phyloP scores from a whole-genome alignment of 2,329 filamentous ascomycete genomes.

The Scolecobasidium constrictum region DNA sequence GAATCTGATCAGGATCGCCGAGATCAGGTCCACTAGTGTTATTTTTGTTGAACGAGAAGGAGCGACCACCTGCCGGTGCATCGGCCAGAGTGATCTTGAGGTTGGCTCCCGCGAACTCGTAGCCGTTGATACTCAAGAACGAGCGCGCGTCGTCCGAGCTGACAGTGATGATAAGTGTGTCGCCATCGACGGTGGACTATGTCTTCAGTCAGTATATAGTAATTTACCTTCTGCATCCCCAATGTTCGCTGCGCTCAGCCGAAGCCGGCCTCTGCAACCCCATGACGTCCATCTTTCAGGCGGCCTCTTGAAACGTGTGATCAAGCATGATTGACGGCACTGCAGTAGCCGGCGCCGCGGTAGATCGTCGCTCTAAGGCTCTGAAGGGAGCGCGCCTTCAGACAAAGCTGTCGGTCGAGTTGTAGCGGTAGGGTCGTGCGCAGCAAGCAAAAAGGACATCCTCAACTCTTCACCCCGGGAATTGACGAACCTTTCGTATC shows the following conservation, averaged over 20 bases:
- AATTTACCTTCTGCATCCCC: not conserved
- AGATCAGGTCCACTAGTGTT: slow-evolving; percentile 32
- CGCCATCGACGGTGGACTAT: slow-evolving; percentile 23
- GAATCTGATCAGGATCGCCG: slow-evolving; percentile 43
- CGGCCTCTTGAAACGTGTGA: not conserved
- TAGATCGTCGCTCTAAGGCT: not conserved
- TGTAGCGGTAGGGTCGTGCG: not conserved
- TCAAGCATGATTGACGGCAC: slow-evolving; percentile 2
- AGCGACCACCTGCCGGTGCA: slow-evolving; percentile 24
- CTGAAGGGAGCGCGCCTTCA: not conserved
- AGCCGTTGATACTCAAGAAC: slow-evolving; percentile 28
- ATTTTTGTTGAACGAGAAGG: slow-evolving; percentile 22
- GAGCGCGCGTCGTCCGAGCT: slow-evolving; percentile 22
- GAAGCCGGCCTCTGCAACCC: not conserved
- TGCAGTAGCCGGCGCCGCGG: slow-evolving; percentile 8
- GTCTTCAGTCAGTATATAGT: slow-evolving; percentile 5
- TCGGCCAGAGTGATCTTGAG: slow-evolving; percentile 22
- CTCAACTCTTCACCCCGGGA: slow-evolving; percentile 1
- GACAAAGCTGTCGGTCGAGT: not conserved
- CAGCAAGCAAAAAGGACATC: slow-evolving; percentile 4
- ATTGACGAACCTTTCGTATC: slow-evolving; percentile 8
- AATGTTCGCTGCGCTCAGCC: not conserved
- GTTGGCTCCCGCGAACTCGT: slow-evolving; percentile 27
- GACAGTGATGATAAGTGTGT: slow-evolving; percentile 26
- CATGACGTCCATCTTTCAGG: not conserved